These are phyloP conservation scores for Astrocystis sublimbata DNA, from an alignment of 495 filamentous ascomycete species.

Conservation along the genomic window DNA sequence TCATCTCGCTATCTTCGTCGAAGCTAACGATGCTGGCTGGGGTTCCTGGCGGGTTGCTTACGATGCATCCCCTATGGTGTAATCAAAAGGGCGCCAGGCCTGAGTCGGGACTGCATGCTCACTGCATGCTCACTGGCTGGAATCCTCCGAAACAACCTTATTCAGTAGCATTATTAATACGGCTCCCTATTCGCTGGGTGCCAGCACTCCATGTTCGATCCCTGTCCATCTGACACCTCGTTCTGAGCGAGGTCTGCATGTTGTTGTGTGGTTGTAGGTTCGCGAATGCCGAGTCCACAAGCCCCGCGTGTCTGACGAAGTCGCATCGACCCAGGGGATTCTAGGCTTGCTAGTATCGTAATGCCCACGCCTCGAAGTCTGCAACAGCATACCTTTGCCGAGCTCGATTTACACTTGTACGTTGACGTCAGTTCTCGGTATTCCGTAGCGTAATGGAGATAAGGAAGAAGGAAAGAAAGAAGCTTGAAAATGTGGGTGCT, in stretches of 20 bases:
- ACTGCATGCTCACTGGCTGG: slow-evolving; percentile 16
- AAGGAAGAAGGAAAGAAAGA: background rate
- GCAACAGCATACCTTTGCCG: too few species aligned
- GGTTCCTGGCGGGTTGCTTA: slow-evolving; percentile 14
- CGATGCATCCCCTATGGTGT: slow-evolving; percentile 17
- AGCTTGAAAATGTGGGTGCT: slow-evolving; percentile 9
- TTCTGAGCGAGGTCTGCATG: background rate
- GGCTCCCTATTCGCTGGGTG: background rate
- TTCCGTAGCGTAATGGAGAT: background rate
- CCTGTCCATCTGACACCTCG: background rate
- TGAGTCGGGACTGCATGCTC: slow-evolving; percentile 14
- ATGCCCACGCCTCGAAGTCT: too few species aligned
- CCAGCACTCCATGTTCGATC: background rate
- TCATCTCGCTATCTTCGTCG: slow-evolving; percentile 10
- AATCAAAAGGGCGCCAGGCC: slow-evolving; percentile 17
- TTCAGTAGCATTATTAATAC: too few species aligned
- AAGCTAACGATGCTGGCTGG: slow-evolving; percentile 8
- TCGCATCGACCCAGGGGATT: too few species aligned
- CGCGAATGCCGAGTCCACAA: background rate
- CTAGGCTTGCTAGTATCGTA: too few species aligned
- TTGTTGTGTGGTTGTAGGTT: background rate
- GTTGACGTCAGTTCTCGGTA: too few species aligned
- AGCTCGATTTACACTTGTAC: too few species aligned
- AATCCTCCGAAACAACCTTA: slow-evolving; percentile 19
- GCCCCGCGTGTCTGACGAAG: background rate